Conservation (phyloP, 768 basidiomycete genomes). For the Serendipita sp. region DNA sequence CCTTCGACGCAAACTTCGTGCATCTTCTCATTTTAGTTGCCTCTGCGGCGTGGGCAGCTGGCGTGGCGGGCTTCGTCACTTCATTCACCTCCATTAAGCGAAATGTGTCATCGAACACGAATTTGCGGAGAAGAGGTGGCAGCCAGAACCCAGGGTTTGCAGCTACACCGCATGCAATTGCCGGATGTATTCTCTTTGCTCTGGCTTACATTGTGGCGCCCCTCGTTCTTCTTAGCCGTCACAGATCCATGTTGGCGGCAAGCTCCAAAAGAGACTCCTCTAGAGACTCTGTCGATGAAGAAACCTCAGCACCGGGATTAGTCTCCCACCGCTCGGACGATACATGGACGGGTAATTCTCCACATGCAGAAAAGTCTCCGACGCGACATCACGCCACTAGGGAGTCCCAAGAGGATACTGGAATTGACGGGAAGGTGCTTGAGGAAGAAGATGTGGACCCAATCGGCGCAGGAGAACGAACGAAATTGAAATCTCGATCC, state of each 20-base stretch:
- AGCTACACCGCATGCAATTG: constrained; percentile 46
- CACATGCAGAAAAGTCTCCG: not conserved
- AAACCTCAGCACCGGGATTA: too few relatives aligned
- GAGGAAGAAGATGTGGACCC: not conserved
- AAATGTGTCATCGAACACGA: constrained; percentile 10
- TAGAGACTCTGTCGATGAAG: too few relatives aligned
- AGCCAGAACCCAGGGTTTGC: constrained; percentile 23
- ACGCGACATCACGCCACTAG: not conserved
- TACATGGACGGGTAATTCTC: not conserved
- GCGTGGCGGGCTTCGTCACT: constrained; percentile 44
- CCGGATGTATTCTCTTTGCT: constrained; percentile 48
- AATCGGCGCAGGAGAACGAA: not conserved
- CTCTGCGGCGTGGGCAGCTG: constrained; percentile 39
- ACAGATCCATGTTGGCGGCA: constrained; percentile 27
- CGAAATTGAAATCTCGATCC: not conserved
- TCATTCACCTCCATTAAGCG: constrained; percentile 43
- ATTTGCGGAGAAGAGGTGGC: constrained; percentile 20
- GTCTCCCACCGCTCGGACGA: not conserved
- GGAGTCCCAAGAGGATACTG: not conserved
- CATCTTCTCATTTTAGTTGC: constrained; percentile 20
- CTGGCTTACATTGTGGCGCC: constrained; percentile 32
- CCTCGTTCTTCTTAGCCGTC: constrained; percentile 11
- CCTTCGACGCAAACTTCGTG: not conserved
- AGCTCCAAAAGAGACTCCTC: not conserved
- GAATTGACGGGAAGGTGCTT: not conserved